These are phyloP conservation scores for Lactifluus hygrophoroides DNA, from an alignment of 768 basidiomycete genomes.

Conservation along the genomic window DNA sequence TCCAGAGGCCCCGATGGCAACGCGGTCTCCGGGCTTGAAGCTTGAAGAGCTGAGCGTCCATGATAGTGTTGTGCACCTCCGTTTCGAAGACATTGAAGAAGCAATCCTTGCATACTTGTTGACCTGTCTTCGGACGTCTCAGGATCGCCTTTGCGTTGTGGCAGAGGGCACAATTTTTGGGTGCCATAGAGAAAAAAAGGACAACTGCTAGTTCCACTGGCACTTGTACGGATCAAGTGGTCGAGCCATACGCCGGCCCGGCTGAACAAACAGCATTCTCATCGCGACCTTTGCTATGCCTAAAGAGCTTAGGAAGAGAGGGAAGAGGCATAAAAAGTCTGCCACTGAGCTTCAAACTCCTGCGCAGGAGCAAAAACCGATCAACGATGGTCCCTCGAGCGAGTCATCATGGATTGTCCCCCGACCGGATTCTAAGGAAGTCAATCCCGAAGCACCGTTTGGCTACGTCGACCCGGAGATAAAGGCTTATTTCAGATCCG, in stretches of 20 bases:
- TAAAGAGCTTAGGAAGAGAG: conserved; percentile 65
- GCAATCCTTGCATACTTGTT: conserved; percentile 94
- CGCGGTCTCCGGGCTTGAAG: conserved; percentile 83
- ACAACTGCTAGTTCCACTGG: neutral
- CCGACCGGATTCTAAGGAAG: conserved; percentile 29
- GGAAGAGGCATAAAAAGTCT: conserved; percentile 62
- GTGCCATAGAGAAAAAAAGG: too few species aligned
- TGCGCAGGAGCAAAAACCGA: conserved; percentile 20
- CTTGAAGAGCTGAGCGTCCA: too few species aligned
- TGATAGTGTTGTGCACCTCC: conserved; percentile 95
- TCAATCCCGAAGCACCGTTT: conserved; percentile 69
- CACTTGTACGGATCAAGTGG: too few species aligned
- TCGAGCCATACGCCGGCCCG: too few species aligned
- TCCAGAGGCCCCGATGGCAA: conserved; percentile 97
- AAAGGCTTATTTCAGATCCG: conserved; percentile 87
- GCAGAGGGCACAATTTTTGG: too few species aligned
- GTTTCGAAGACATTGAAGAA: conserved; percentile 98
- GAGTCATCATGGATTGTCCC: conserved; percentile 68
- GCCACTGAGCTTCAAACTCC: conserved; percentile 23
- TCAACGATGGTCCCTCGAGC: conserved; percentile 3
- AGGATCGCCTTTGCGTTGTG: too few species aligned
- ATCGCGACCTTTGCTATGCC: conserved; percentile 50
- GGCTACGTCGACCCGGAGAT: conserved; percentile 84
- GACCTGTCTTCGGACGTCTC: conserved; percentile 93
- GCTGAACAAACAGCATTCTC: neutral